Evolutionary conservation across 2,329 filamentous ascomycete species (phyloP), one percentile per base, ranked within the genome.

Genomic region (Cladorrhinum sp.): DNA sequence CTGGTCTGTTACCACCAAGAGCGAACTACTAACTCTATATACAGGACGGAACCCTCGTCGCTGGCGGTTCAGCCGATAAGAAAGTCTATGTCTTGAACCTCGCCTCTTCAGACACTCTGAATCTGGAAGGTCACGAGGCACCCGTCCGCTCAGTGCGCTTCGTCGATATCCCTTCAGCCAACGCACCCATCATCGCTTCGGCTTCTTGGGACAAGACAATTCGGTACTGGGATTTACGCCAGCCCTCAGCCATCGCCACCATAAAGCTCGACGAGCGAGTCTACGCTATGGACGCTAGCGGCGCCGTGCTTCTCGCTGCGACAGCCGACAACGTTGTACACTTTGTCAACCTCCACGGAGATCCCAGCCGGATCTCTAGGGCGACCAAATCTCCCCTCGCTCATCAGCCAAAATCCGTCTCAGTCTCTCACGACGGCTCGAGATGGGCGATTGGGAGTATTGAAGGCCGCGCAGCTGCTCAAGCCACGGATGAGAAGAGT

Each of bases 131-230:
- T 7, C 74, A 76, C 65, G 66, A 65, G 13, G 67, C 66, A 2
- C 70, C 74, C 24, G 65, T 76, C 27, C 71, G 72, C 54, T 56
- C 63, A 38, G 70, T 72, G 24, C 72, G 74, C 59, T 74, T 72
- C 62, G 67, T 74, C 58, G 64, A 72, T 16, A 48, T 70, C 49
- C 68, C 69, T 32, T 62, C 49, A 6, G 59, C 66, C 45, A 24
- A 58, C 48, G 61, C 60, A 6, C 66, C 67, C 45, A 62, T 75
- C 53, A 51, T 75, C 55, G 72, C 68, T 29, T 69, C 73, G 7
- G 74, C 71, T 12, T 84, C 81, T 2, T 85, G 82, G 82, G 82
- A 85, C 72, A 79, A 78, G 69, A 84, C 80, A 2, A 75, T 85
- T 66, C 80, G 80, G 68, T 82, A 81, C 72, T 85, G 82, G 82